Evolutionary conservation across 768 basidiomycete species (phyloP), one percentile per base, ranked within the genome.

Genomic region (Infundibulicybe gibba): DNA sequence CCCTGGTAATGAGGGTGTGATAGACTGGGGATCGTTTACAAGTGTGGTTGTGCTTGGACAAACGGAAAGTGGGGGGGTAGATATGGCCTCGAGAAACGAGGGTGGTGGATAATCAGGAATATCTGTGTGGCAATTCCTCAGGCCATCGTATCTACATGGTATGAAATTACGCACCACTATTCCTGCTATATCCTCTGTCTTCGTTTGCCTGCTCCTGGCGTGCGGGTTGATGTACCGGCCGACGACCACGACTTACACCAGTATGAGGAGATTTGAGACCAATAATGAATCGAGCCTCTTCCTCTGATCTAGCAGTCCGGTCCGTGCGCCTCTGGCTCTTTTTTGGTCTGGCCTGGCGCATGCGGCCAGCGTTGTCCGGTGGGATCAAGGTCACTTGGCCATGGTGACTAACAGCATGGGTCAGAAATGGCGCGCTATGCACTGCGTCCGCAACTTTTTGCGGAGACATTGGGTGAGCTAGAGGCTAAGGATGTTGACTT

Each of bases 31-130:
- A 42, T 53, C 51, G 53, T 59, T 61, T 46, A 44, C 68, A 47
- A 70, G 58, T 47, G 71, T 74, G 17, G 68, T 66, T 47, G 57
- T 71, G 59, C 55, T 75, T 44, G 65, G 70, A 55, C 57, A 69
- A 48, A 62, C 66, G 49, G 60, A 74, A 45, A 65, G 42, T 2
- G 76, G 58, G 5, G 74, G 69, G 12, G 74, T 71, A 8, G 71
- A 74, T 32, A 76, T 79, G 4, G 83, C 83, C 62, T 90, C 87
- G 50, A 81, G 80, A 54, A 88, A 87, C 11, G 85, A 79, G 20
- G 88, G 87, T 11, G 88, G 88, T 6, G 83, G 85, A 57, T 85
- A 85, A 58, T 87, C 77, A 20, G 81, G 78, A 71, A 71, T 62
- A 55, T 64, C 62, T 74, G 55, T 57, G 49, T 34, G 40, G 53